phyloP scores from a whole-genome alignment of 2,329 filamentous ascomycete species.

The Pyrenophora tritici-repentis region DNA sequence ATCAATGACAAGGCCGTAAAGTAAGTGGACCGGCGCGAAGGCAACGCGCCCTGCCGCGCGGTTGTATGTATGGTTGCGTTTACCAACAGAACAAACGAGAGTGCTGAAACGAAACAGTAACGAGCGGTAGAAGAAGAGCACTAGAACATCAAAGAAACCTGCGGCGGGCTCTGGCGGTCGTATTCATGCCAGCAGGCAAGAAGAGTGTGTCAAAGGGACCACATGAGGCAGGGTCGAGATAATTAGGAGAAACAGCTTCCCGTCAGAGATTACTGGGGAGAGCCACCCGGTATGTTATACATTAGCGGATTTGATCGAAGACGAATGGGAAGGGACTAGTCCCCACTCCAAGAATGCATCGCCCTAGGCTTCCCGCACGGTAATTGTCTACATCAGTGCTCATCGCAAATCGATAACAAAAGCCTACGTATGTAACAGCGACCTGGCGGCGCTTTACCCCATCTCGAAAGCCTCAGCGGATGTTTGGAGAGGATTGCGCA shows the following conservation, averaged over 20 bases:
- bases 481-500: conserved; percentile 18
- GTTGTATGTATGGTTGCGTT: conserved; percentile 30
- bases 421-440: conserved; percentile 15
- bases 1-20: conserved; percentile 43
- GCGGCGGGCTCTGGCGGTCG: conserved; percentile 29
- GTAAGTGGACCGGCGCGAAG: conserved; percentile 41
- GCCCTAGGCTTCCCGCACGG: conserved; percentile 16
- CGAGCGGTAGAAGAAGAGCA: conserved; percentile 34
- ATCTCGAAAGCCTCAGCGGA: conserved; percentile 17
- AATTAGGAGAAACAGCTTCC: conserved; percentile 22
- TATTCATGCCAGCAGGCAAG: conserved; percentile 38
- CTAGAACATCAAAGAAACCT: conserved; percentile 31
- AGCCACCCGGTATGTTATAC: conserved; percentile 23
- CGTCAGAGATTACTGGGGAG: conserved; percentile 20
- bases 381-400: conserved; percentile 14
- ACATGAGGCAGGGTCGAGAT: conserved; percentile 21
- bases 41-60: conserved; percentile 31
- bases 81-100: conserved; percentile 40
- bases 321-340: conserved; percentile 18
- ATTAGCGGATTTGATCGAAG: conserved; percentile 18
- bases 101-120: conserved; percentile 37
- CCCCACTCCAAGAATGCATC: conserved; percentile 17
- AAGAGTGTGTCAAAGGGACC: conserved; percentile 18
- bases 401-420: conserved; percentile 16
- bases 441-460: conserved; percentile 17